phyloP scores from a whole-genome alignment of 495 filamentous ascomycete species.

The Podospora appendiculata region DNA sequence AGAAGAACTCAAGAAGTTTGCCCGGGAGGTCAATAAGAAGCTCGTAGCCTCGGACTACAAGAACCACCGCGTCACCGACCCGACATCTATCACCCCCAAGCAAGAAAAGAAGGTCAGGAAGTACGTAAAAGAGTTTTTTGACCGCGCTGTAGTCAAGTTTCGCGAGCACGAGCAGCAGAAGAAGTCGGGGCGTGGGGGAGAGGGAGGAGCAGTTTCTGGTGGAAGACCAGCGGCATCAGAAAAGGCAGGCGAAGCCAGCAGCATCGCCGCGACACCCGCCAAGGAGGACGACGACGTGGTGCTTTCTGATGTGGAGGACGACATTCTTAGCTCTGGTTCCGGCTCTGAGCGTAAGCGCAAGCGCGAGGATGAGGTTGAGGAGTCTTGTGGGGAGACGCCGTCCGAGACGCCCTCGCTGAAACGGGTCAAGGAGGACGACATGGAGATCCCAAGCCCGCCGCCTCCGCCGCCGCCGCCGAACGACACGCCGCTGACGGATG shows the following conservation, averaged over 20 bases:
- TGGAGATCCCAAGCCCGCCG: conserved; percentile 30
- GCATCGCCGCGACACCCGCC: conserved; percentile 15
- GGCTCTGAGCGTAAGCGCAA: conserved; percentile 53
- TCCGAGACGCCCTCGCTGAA: conserved; percentile 41
- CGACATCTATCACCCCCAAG: conserved; percentile 61
- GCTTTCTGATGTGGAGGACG: conserved; percentile 32
- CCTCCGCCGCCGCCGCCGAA: conserved; percentile 34
- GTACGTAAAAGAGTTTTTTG: conserved; percentile 76
- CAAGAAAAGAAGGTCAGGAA: conserved; percentile 75
- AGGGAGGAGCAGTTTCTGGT: not conserved
- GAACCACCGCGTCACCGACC: conserved; percentile 72
- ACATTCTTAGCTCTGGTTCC: conserved; percentile 19
- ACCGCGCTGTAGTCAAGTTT: conserved; percentile 73
- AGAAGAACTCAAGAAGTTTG: conserved; percentile 80
- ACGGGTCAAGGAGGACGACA: conserved; percentile 37
- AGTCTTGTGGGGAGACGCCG: conserved; percentile 23
- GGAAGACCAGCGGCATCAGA: not conserved
- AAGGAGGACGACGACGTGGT: conserved; percentile 21
- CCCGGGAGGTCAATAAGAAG: conserved; percentile 81
- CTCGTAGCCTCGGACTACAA: conserved; percentile 86
- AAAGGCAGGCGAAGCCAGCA: conserved; percentile 8
- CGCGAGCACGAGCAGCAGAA: conserved; percentile 53
- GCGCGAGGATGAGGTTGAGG: conserved; percentile 31
- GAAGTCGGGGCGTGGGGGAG: conserved; percentile 44
- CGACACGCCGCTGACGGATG: conserved; percentile 24